Evolutionary conservation across 352 stramenopile species (phyloP).

Genomic region (Pythium scleroteichum): DNA sequence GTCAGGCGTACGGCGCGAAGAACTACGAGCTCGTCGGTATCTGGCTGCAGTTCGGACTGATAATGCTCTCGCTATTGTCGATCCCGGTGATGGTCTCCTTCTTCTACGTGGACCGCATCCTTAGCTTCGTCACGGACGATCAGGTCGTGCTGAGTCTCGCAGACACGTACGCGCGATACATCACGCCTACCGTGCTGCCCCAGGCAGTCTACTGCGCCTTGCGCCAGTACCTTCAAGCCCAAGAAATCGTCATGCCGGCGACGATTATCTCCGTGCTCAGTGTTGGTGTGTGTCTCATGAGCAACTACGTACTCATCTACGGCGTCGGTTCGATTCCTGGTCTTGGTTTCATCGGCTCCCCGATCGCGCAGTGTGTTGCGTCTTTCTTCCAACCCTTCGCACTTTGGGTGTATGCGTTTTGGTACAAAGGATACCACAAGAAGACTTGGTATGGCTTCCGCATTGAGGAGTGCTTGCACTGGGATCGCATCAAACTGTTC

Average conservation of each 20-base stretch:
- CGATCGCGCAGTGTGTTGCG: conserved; percentile 65
- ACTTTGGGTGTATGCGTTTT: conserved; percentile 70
- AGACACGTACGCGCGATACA: conserved; percentile 57
- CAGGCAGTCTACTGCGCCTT: conserved; percentile 73
- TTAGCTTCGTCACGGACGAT: conserved; percentile 71
- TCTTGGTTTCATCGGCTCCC: conserved; percentile 72
- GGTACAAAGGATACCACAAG: conserved; percentile 79
- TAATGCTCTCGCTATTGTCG: conserved; percentile 68
- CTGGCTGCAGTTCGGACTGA: conserved; percentile 74
- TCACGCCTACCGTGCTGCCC: conserved; percentile 65
- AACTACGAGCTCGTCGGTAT: conserved; percentile 79
- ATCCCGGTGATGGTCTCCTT: conserved; percentile 81
- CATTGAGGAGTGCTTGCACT: conserved; percentile 50
- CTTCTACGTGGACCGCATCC: conserved; percentile 76
- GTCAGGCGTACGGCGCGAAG: conserved; percentile 76
- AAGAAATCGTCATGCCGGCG: conserved; percentile 78
- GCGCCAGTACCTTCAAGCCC: conserved; percentile 76
- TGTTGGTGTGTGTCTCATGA: conserved; percentile 60
- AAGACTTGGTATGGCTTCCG: conserved; percentile 80
- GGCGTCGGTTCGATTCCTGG: conserved; percentile 56
- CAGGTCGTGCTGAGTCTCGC: conserved; percentile 56
- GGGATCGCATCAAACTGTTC: conserved; percentile 68
- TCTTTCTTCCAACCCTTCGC: conserved; percentile 77
- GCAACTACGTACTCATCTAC: conserved; percentile 85
- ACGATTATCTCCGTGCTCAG: conserved; percentile 77